Evolutionary conservation across 805 yeast species (phyloP), one percentile per base, ranked within the genome.

Genomic region (Wickerhamiella spandovensis): DNA sequence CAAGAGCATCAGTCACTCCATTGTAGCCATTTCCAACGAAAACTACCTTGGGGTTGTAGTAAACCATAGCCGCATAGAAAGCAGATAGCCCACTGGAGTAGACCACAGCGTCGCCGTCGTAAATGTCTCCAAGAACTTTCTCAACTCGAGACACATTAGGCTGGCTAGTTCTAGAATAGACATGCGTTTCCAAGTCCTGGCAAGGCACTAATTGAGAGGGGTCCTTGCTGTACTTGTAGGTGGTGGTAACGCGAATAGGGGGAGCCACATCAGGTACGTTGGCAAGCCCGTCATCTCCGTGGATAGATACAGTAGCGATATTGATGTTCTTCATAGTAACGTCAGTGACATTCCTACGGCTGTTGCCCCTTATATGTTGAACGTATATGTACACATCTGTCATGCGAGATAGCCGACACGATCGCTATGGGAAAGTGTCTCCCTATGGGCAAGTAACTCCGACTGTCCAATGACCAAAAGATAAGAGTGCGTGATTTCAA

Each of bases 51-150:
- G 97, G 97, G 57, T 82, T 80, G 57, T 69, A 73, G 56, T 79
- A 74, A 32, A 81, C 76, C 62, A 89, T 65, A 2, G 83, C 76
- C 0, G 87, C 97, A 58, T 72, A 76, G 63, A 84, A 85, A 0
- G 97, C 95, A 46, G 87, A 72, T 30, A 87, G 66, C 0, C 97
- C 97, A 1, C 89, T 81, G 43, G 79, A 74, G 63, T 87, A 90
- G 0, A 78, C 73, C 0, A 85, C 79, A 0, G 81, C 79, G 53
- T 81, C 75, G 23, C 81, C 83, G 20, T 73, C 81, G 3, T 85
- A 67, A 18, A 88, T 65, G 37, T 71, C 63, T 1, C 76, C 74
- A 10, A 89, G 70, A 1, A 83, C 73, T 2, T 76, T 73, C 63
- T 89, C 96, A 2, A 79, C 76, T 32, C 83, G 74, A 5, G 72